Evolutionary conservation across 768 basidiomycete genomes (phyloP).

Genomic region (Boletus tomentosulus): DNA sequence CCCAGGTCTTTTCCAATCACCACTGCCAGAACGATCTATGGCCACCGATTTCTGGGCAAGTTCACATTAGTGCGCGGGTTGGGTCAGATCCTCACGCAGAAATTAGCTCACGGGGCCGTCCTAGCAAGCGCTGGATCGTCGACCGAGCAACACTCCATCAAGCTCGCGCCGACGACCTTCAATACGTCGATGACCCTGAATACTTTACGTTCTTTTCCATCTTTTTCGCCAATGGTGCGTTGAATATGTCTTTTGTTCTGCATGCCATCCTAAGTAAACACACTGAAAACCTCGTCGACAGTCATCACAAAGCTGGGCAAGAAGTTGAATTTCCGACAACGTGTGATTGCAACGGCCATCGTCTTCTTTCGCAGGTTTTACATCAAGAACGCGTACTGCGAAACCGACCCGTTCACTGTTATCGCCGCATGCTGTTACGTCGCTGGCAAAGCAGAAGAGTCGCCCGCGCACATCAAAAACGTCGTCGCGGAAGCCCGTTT

Average conservation of each 20-base stretch:
- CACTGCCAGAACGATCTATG: constrained; percentile 39
- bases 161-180: constrained; percentile 74
- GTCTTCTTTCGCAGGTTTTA: constrained; percentile 98
- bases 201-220: constrained; percentile 77
- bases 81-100: constrained; percentile 4
- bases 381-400: constrained; percentile 90
- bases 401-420: constrained; percentile 93
- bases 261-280: neutral
- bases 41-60: constrained; percentile 92
- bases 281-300: constrained; percentile 24
- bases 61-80: constrained; percentile 69
- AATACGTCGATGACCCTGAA: constrained; percentile 76
- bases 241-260: neutral
- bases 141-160: constrained; percentile 70
- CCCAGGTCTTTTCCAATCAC: too few species aligned
- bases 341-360: constrained; percentile 90
- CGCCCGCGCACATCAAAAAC: constrained; percentile 90
- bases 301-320: constrained; percentile 87
- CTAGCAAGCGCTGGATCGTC: constrained; percentile 88
- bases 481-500: constrained; percentile 79
- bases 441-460: constrained; percentile 96
- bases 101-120: constrained; percentile 15
- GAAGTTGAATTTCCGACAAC: constrained; percentile 77
- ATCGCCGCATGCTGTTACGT: constrained; percentile 93
- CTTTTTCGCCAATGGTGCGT: constrained; percentile 80